These are phyloP conservation scores for Thinopyrum elongatum DNA, from an alignment of 176 grass and related monocot species.

Conservation along the genomic window DNA sequence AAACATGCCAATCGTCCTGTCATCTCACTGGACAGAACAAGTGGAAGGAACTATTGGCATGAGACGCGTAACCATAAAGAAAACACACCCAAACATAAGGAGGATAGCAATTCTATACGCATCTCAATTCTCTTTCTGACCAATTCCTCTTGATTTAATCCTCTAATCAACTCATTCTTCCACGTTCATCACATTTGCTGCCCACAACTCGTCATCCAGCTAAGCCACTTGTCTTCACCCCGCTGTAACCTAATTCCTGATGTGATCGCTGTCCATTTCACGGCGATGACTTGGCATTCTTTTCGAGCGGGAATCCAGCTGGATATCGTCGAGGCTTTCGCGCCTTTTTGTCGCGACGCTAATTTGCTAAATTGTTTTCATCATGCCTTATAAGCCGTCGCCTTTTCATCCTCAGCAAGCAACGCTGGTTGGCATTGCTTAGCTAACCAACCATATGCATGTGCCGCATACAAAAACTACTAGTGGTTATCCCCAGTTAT, in stretches of 20 bases:
- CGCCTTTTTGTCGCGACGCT: conserved; percentile 28
- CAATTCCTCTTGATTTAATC: not conserved
- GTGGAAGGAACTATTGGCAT: not conserved
- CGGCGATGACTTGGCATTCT: conserved; percentile 26
- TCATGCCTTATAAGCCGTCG: not conserved
- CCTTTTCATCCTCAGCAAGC: conserved; percentile 37
- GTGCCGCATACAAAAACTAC: conserved; percentile 27
- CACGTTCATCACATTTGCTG: conserved; percentile 4
- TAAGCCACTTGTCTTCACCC: not conserved
- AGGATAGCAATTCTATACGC: not conserved
- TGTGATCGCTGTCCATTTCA: conserved; percentile 8
- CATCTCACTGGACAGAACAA: not conserved
- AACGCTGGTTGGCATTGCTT: conserved; percentile 14
- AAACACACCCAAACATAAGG: not conserved
- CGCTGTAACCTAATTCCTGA: not conserved
- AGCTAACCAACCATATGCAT: conserved; percentile 42
- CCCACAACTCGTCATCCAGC: not conserved
- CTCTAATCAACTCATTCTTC: not conserved
- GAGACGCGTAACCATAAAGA: not conserved
- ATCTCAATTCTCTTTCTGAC: not conserved
- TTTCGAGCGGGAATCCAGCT: conserved; percentile 4
- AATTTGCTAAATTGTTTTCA: conserved; percentile 17
- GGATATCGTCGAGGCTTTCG: conserved; percentile 8
- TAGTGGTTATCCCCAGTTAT: not conserved
- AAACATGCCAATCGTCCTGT: not conserved